Evolutionary conservation across 2,329 filamentous ascomycete species (phyloP).

Genomic region (Trichothecium sympodiale): DNA sequence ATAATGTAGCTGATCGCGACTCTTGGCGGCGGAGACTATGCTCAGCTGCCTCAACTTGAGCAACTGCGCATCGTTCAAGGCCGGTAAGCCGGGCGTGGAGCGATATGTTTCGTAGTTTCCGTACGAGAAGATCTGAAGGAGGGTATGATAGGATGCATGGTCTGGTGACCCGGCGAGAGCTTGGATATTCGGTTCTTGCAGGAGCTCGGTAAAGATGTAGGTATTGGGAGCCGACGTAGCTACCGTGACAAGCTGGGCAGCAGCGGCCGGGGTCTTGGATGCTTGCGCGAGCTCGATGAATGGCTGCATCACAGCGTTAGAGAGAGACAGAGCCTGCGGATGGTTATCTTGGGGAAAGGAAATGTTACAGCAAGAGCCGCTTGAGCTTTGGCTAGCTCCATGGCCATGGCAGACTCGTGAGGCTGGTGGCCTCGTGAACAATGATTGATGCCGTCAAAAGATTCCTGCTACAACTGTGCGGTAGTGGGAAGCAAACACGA

Average conservation of each 20-base stretch:
- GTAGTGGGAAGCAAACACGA: no score
- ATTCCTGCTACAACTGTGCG: no score
- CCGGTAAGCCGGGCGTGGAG: constrained; percentile 33
- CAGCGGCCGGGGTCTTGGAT: constrained; percentile 70
- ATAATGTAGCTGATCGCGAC: constrained; percentile 62
- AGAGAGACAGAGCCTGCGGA: not conserved
- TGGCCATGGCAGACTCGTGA: constrained; percentile 21
- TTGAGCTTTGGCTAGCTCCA: constrained; percentile 64
- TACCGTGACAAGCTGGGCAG: constrained; percentile 74
- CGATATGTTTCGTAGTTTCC: constrained; percentile 75
- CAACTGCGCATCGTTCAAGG: constrained; percentile 59
- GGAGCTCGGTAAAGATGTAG: constrained; percentile 89
- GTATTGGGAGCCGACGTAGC: constrained; percentile 85
- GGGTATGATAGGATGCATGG: constrained; percentile 49
- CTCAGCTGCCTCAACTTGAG: constrained; percentile 87
- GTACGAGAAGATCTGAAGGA: constrained; percentile 85
- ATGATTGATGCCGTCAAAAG: no score
- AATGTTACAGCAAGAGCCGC: constrained; percentile 48
- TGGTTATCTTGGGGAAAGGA: not conserved
- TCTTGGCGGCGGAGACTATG: constrained; percentile 67
- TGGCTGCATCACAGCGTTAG: constrained; percentile 40
- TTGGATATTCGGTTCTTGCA: constrained; percentile 70
- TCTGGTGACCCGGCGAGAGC: constrained; percentile 52
- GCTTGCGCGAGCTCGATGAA: constrained; percentile 83
- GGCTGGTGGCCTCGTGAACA: not conserved